Percentiles rank a stretch among this genome's conserved stretches.
Evolutionary conservation across 176 grass and related monocot genomes (phyloP).

Genomic region (Musa acuminata): DNA sequence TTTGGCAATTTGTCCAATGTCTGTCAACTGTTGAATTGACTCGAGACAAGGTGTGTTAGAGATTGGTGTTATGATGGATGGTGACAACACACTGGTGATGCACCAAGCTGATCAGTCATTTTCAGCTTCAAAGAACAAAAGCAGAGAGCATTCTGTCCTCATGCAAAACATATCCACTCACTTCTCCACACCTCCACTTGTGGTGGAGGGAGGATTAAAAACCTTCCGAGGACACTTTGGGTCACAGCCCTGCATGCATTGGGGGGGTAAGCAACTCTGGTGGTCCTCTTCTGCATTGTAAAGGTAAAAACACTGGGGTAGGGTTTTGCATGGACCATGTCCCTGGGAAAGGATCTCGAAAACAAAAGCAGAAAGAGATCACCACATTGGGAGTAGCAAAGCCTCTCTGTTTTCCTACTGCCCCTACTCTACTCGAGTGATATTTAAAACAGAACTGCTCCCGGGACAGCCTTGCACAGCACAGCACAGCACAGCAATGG

Average conservation of each 20-base stretch:
- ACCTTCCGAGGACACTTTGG: neutral
- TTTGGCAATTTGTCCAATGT: neutral
- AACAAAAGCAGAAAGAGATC: too few relatives aligned
- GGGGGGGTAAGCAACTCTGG: neutral
- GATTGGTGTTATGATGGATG: neutral
- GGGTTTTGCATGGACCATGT: neutral
- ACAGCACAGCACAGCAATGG: too few relatives aligned
- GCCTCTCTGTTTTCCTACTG: too few relatives aligned
- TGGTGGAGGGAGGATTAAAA: neutral
- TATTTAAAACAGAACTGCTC: too few relatives aligned
- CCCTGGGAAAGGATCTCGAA: neutral
- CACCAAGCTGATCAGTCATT: slow-evolving; percentile 1
- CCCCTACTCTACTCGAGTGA: too few relatives aligned
- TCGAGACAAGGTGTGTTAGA: neutral
- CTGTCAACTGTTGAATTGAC: neutral
- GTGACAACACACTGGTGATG: neutral
- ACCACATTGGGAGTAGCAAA: too few relatives aligned
- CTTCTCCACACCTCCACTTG: neutral
- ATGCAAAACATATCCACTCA: neutral
- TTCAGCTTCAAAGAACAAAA: slow-evolving; percentile 1
- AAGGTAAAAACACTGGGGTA: neutral
- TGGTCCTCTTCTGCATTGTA: neutral
- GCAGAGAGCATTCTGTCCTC: too few relatives aligned
- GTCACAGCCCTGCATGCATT: neutral
- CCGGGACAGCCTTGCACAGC: too few relatives aligned